Base-by-base conservation (phyloP, 2,329 filamentous ascomycete species). In the Diaporthe eres region DNA sequence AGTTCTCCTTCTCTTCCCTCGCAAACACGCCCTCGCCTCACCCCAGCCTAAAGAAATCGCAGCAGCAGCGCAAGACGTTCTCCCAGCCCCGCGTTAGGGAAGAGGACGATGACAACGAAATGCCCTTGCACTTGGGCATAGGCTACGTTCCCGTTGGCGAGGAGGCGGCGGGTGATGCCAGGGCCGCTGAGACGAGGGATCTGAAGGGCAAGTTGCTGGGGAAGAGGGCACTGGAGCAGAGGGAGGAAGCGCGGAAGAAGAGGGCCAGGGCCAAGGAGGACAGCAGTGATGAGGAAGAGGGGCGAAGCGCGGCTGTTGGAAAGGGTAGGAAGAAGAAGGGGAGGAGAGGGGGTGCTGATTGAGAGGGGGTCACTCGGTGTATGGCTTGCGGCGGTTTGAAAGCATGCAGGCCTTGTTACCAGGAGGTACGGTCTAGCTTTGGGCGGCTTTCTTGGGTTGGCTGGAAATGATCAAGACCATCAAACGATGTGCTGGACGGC, bases 121-220 rank as follows among this genome's bases (percentile, higher is more conserved):
- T 53, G 10, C 71, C 78, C 12, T 81, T 81, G 51, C 87, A 86
- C 79, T 82, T 84, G 34, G 87, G 87, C 49, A 78, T 88, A 13
- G 87, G 87, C 12, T 87, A 85, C 79, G 79, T 82, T 13, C 78
- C 83, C 3, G 78, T 82, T 9, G 74, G 53, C 22, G 58, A 58
- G 61, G 49, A 22, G 80, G 79, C 22, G 71, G 79, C 37, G 72
- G 28, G 10, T 79, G 79, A 25, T 74, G 79, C 37, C 74, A 79
- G 13, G 74, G 79, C 51, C 79, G 39, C 77, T 80, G 44, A 80
- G 72, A 74, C 79, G 34, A 79, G 80, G 71, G 81, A 83, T 74
- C 80, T 86, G 71, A 81, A 82, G 75, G 80, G 82, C 4, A 79
- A 81, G 61, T 44, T 83, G 25, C 79, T 83, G 31, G 83, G 83